phyloP scores from a whole-genome alignment of 768 basidiomycete species.

The Tricholoma terreum region DNA sequence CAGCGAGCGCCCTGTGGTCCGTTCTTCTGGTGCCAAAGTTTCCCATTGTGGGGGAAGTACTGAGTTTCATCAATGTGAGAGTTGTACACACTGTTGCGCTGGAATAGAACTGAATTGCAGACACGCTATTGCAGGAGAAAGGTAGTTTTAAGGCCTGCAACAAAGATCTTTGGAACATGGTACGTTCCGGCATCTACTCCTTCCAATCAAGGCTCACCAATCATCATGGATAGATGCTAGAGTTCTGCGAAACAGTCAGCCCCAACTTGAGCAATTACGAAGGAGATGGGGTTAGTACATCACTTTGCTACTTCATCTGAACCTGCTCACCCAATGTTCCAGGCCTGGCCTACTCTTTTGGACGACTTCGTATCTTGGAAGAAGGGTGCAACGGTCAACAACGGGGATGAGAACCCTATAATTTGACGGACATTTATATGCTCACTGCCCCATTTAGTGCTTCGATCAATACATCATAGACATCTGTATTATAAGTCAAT shows the following conservation, averaged over 20 bases:
- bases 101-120: background rate
- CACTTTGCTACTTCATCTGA: constrained; percentile 1
- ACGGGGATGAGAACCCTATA: background rate
- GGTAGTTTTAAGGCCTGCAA: constrained; percentile 73
- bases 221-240: constrained; percentile 52
- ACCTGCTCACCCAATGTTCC: background rate
- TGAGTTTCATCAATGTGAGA: constrained; percentile 63
- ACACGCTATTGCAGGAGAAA: constrained; percentile 39
- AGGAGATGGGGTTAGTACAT: constrained; percentile 61
- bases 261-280: constrained; percentile 66
- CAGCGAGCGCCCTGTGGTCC: constrained; percentile 72
- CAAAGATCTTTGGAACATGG: constrained; percentile 87
- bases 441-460: background rate
- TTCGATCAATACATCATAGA: background rate
- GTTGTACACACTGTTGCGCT: constrained; percentile 1
- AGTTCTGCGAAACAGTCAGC: constrained; percentile 66
- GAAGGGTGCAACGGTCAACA: constrained; percentile 20
- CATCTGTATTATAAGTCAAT: constrained; percentile 1
- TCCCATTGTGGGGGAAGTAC: constrained; percentile 60
- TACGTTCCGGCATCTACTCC: constrained; percentile 26
- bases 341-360: constrained; percentile 83
- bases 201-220: background rate
- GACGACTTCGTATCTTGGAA: constrained; percentile 80
- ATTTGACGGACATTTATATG: background rate
- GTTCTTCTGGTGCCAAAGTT: constrained; percentile 67